These are phyloP conservation scores for Euphrasia arctica DNA, from an alignment of 305 asterid species.

Conservation along the genomic window DNA sequence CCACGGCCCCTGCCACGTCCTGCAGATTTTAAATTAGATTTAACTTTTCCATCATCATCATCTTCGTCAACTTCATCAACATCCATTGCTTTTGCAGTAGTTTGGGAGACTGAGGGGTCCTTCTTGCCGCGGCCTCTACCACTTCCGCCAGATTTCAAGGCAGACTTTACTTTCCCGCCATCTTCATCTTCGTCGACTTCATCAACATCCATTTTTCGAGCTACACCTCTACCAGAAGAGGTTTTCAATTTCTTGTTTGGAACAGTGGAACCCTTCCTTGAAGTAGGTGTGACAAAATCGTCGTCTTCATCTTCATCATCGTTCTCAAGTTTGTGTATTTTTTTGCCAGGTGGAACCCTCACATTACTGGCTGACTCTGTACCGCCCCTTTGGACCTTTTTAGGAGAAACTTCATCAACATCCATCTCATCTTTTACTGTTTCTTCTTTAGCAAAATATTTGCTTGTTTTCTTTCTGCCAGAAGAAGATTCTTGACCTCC, in stretches of 20 bases:
- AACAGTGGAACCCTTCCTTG: constrained; percentile 45
- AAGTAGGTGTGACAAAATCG: constrained; percentile 56
- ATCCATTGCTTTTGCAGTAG: constrained; percentile 37
- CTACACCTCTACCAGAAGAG: constrained; percentile 63
- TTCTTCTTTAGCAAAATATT: constrained; percentile 69
- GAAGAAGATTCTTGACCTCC: constrained; percentile 65
- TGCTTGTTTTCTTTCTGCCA: constrained; percentile 86
- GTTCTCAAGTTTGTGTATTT: constrained; percentile 49
- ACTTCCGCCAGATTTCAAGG: constrained; percentile 59
- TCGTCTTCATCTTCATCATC: constrained; percentile 33
- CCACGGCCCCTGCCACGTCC: constrained; percentile 90
- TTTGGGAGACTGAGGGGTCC: constrained; percentile 39
- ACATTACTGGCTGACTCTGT: constrained; percentile 32
- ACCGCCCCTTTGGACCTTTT: constrained; percentile 46
- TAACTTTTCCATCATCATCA: constrained; percentile 40
- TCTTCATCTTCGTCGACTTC: constrained; percentile 56
- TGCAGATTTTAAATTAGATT: constrained; percentile 53
- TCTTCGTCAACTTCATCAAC: constrained; percentile 62
- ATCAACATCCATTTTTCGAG: constrained; percentile 34
- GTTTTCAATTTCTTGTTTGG: constrained; percentile 73
- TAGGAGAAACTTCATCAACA: constrained; percentile 50
- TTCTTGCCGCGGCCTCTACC: constrained; percentile 88
- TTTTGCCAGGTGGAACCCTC: constrained; percentile 60
- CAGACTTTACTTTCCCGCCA: constrained; percentile 46
- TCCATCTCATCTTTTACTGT: constrained; percentile 51